A percentile compares a stretch with the other conserved stretches of the same genome.
phyloP scores from a whole-genome alignment of 371 early-diverging fungal genomes.

The Coemansia sp. region DNA sequence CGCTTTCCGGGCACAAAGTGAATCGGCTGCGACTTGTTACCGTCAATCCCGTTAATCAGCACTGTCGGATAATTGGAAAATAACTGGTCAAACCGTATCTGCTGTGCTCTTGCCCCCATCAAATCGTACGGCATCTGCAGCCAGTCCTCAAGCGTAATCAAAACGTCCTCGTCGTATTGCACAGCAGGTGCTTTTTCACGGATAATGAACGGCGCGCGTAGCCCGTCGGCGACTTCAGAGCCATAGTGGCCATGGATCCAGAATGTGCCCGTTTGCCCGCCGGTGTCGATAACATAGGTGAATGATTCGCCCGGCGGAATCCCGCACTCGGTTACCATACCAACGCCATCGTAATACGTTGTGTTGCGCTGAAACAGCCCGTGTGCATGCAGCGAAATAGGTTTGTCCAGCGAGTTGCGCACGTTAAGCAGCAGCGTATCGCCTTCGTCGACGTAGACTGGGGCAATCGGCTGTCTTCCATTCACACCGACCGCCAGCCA shows the following conservation, averaged over 20 bases:
- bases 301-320: slow-evolving; percentile 14
- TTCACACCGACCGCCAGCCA: slow-evolving; percentile 70
- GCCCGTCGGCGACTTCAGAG: slow-evolving; percentile 26
- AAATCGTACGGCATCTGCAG: background rate
- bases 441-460: slow-evolving; percentile 12
- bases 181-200: background rate
- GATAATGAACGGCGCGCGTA: slow-evolving; percentile 24
- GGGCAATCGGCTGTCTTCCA: slow-evolving; percentile 65
- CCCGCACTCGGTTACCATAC: slow-evolving; percentile 56
- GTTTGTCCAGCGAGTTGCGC: slow-evolving; percentile 60
- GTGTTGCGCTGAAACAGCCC: slow-evolving; percentile 68
- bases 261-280: slow-evolving; percentile 16
- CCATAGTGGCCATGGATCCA: slow-evolving; percentile 38
- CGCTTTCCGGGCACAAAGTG: slow-evolving; percentile 66
- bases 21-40: slow-evolving; percentile 21
- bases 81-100: background rate
- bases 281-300: slow-evolving; percentile 39
- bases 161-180: slow-evolving; percentile 68
- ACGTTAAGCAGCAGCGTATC: slow-evolving; percentile 62
- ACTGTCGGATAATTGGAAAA: background rate
- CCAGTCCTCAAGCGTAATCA: slow-evolving; percentile 60
- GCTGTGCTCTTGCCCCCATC: background rate
- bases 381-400: slow-evolving; percentile 65
- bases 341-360: slow-evolving; percentile 60
- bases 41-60: slow-evolving; percentile 28